Base-by-base conservation (phyloP, 2,329 filamentous ascomycete genomes). In the Botrytis deweyae region DNA sequence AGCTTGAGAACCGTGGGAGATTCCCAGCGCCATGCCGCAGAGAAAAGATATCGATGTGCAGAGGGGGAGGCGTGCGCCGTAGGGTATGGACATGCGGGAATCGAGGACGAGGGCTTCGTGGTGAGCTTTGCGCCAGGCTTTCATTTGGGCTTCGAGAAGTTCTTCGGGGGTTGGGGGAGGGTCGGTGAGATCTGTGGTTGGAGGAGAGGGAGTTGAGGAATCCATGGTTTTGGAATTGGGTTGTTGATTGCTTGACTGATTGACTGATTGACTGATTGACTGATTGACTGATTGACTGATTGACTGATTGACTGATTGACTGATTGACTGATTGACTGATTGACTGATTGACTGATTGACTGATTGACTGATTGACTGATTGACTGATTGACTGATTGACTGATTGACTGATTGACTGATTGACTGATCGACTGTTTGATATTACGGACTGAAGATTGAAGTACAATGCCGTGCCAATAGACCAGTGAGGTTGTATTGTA, bases 1-100 rank as follows among this genome's bases (percentile, higher is more conserved):
- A 81, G 88, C 90, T 80, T 90, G 90, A 74, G 90, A 91, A 38
- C 93, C 94, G 73, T 94, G 89, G 10, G 89, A 86, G 29, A 91
- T 85, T 40, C 94, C 95, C 20, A 97, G 85, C 1, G 84, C 85
- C 80, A 93, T 86, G 72, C 94, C 93, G n/a, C 91, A 85, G 6
- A 88, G 78, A 77, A 93, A 92, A 10, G 91, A 90, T 40, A 90
- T 84, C 18, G 87, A 76, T 4, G 89, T 86, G 20, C 91, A 90
- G 70, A 92, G 84, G 52, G 91, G 86, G 55, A 96, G 86, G 74
- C 93, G 91, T 29, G 88, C 81, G 52, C 88, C 83, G 62, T 91
- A 88, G 66, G 90, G 87, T 72, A 94, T 88, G 49, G 90, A 91
- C 42, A 90, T 84, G 73, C 88, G 78, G 12, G 80, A 78, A 25